Evolutionary conservation across 2,329 filamentous ascomycete species (phyloP).

Genomic region (Penicillium sp.): DNA sequence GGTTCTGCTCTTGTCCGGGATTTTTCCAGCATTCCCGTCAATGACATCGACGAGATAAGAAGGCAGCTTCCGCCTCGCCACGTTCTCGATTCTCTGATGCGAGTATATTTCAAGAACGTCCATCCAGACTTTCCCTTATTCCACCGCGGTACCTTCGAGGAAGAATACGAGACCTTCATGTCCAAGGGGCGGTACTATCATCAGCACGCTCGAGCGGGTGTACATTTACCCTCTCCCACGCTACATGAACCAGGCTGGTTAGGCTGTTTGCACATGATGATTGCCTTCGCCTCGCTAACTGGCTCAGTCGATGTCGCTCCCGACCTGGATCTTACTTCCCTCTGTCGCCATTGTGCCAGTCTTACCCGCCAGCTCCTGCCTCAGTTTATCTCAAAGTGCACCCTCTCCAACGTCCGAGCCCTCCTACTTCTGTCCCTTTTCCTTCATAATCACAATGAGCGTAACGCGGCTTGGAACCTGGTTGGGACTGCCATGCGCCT

Average conservation of each 20-base stretch:
- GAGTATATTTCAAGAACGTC: slow-evolving; percentile 38
- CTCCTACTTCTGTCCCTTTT: slow-evolving; percentile 37
- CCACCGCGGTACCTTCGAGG: slow-evolving; percentile 36
- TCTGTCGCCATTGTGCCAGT: slow-evolving; percentile 19
- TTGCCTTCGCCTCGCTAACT: slow-evolving; percentile 38
- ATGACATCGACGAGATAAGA: slow-evolving; percentile 6
- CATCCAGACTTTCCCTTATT: slow-evolving; percentile 42
- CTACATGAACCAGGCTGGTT: slow-evolving; percentile 28
- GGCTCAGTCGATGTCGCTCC: slow-evolving; percentile 10
- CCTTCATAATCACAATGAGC: slow-evolving; percentile 42
- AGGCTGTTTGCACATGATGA: slow-evolving; percentile 40
- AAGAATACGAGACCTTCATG: slow-evolving; percentile 36
- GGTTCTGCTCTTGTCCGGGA: slow-evolving; percentile 4
- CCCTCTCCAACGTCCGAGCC: slow-evolving; percentile 33
- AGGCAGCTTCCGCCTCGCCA: slow-evolving; percentile 16
- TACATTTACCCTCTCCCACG: slow-evolving; percentile 1
- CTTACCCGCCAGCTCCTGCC: slow-evolving; percentile 28
- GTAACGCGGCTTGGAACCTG: slow-evolving; percentile 38
- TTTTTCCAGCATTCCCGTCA: slow-evolving; percentile 1
- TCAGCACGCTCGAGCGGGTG: slow-evolving; percentile 1
- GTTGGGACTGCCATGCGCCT: slow-evolving; percentile 30
- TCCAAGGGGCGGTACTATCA: slow-evolving; percentile 4
- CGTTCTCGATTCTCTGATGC: slow-evolving; percentile 32
- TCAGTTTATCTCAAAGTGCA: slow-evolving; percentile 33
- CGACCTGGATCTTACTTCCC: slow-evolving; percentile 27